Evolutionary conservation across 75 land plant genomes (phyloP).

Genomic region (Cunninghamia lanceolata): DNA sequence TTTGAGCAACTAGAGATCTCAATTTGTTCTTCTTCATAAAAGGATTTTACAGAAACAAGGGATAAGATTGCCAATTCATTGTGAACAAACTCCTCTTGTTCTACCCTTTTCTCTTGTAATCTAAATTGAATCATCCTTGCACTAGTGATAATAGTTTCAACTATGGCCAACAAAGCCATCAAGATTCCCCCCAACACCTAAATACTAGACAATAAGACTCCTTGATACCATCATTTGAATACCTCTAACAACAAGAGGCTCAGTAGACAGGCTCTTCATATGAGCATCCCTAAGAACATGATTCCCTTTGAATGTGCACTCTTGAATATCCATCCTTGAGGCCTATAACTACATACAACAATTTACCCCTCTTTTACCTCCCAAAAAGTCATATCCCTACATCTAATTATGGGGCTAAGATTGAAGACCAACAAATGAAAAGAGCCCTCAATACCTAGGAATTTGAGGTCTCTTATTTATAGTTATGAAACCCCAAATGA

Average conservation of each 20-base stretch:
- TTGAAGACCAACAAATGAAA: background rate
- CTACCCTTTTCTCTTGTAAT: background rate
- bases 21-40: background rate
- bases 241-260: background rate
- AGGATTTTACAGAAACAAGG: background rate
- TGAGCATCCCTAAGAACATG: background rate
- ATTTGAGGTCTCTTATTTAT: background rate
- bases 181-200: background rate
- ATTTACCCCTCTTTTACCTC: background rate
- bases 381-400: background rate
- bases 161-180: background rate
- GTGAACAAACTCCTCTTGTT: background rate
- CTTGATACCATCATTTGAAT: background rate
- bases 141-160: background rate
- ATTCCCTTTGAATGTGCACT: background rate
- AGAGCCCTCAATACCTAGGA: background rate
- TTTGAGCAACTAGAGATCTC: background rate
- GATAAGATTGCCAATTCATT: background rate
- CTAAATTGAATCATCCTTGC: constrained; percentile 3
- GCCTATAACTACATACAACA: background rate
- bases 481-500: background rate
- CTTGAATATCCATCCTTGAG: background rate
- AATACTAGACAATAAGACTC: background rate
- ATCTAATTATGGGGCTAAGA: background rate
- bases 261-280: background rate